Percentiles rank a stretch among this genome's conserved stretches.
phyloP scores from a whole-genome alignment of 371 early-diverging fungal genomes.

The Vittaforma corneae region DNA sequence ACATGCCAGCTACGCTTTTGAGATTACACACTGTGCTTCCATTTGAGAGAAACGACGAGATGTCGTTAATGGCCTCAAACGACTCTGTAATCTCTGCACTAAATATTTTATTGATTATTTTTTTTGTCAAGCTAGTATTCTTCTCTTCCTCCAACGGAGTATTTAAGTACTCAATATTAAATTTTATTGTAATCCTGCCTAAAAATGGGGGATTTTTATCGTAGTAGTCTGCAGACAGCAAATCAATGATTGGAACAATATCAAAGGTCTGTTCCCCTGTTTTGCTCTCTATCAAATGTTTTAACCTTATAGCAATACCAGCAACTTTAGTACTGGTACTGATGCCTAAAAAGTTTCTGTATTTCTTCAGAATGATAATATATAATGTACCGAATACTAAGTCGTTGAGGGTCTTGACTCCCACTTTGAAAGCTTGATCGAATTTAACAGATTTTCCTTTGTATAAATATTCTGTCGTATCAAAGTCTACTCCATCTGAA shows the following conservation, averaged over 20 bases:
- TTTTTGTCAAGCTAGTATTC: neutral
- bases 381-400: too few species aligned
- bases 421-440: too few species aligned
- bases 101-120: neutral
- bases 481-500: too few species aligned
- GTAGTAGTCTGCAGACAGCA: neutral
- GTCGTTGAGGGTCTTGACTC: too few species aligned
- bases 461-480: too few species aligned
- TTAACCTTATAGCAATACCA: too few species aligned
- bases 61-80: neutral
- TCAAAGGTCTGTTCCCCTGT: slow-evolving; percentile 1
- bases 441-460: too few species aligned
- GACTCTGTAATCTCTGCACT: neutral
- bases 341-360: too few species aligned
- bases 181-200: neutral
- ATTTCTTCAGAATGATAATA: too few species aligned
- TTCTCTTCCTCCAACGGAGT: too few species aligned
- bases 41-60: neutral
- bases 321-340: too few species aligned
- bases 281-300: too few species aligned
- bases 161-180: neutral
- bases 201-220: neutral
- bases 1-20: slow-evolving; percentile 5
- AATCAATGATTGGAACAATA: neutral
- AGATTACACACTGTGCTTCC: slow-evolving; percentile 12